Evolutionary conservation across 2,329 filamentous ascomycete species (phyloP), one percentile per base, ranked within the genome.

Genomic region (Pestalotiopsis sp.): DNA sequence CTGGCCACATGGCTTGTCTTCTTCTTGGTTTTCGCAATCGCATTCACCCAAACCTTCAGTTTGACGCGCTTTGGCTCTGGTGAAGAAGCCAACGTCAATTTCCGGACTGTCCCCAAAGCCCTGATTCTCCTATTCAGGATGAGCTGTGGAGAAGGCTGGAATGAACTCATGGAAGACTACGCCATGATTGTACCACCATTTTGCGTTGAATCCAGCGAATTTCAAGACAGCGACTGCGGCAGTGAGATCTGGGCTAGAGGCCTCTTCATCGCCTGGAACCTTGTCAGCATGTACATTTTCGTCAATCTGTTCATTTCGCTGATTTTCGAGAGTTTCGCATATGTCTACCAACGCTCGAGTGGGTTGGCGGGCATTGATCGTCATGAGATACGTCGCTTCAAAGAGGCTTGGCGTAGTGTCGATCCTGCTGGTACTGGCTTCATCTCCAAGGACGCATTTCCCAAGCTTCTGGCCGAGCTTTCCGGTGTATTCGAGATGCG

Each of bases 271-370:
- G 90, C 92, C 4, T 99, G 96, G 96, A 99, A 99, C 83, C 95
- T 99, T 75, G 88, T 99, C 81, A 98, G 95, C 92, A 99, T 99
- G 96, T 99, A 99, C 82, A 97, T 99, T 76, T 99, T 99, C 76
- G 95, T 98, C 77, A 98, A 95, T 77, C 84, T 99, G 77, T 99
- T 99, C 80, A 95, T 99, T 69, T 99, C 96, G 63, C 90, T 99
- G 79, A 99, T 99, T 74, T 99, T 97, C 82, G 96, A 99, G 83
- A 98, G 95, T 81, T 99, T 99, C 86, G 97, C 94, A 79, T 99
- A 99, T 76, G 96, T 99, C 71, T 99, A 98, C 79, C 97, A 99
- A 82, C 90, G 94, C 71, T 98, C 95, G 70, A 97, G 93, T 76
- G 94, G 94, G n/a, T 87, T 98, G 74, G 94, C 93, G 5, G 92